Conservation (phyloP, 305 asterid species). For the Fraxinus greggii region DNA sequence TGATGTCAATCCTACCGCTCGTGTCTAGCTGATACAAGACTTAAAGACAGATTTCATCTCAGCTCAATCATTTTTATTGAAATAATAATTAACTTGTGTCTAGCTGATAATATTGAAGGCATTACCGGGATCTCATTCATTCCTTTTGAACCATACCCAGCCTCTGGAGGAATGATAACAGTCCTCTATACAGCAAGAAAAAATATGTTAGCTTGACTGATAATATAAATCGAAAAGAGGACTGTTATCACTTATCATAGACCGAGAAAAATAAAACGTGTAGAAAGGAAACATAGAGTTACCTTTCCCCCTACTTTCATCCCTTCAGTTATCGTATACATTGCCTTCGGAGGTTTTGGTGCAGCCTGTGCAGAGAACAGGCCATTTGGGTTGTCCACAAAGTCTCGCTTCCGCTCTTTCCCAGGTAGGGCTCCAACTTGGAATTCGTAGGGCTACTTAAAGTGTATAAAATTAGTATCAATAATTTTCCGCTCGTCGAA, state of each 20-base stretch:
- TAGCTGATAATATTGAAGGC: conserved; percentile 1
- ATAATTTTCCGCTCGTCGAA: background rate
- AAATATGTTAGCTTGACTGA: background rate
- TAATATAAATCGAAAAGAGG: background rate
- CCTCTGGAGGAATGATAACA: conserved; percentile 83
- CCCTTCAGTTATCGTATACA: conserved; percentile 83
- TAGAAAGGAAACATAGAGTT: background rate
- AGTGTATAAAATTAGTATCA: conserved; percentile 36
- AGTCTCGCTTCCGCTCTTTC: conserved; percentile 90
- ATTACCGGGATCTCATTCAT: conserved; percentile 94
- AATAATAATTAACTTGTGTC: background rate
- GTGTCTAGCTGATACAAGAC: background rate
- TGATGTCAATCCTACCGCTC: background rate
- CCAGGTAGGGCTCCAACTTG: conserved; percentile 91
- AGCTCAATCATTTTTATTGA: background rate
- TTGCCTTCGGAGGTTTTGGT: conserved; percentile 90
- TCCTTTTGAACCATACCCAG: conserved; percentile 80
- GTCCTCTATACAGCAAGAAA: conserved; percentile 59
- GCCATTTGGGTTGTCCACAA: conserved; percentile 87
- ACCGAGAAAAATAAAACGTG: background rate
- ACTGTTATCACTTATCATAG: background rate
- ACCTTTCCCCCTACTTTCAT: conserved; percentile 99
- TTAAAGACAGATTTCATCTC: background rate
- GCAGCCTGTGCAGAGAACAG: conserved; percentile 97
- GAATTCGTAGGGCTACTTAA: conserved; percentile 85